Conservation (phyloP, 192 early-diverging fungal genomes). For the Coemansia sp. region DNA sequence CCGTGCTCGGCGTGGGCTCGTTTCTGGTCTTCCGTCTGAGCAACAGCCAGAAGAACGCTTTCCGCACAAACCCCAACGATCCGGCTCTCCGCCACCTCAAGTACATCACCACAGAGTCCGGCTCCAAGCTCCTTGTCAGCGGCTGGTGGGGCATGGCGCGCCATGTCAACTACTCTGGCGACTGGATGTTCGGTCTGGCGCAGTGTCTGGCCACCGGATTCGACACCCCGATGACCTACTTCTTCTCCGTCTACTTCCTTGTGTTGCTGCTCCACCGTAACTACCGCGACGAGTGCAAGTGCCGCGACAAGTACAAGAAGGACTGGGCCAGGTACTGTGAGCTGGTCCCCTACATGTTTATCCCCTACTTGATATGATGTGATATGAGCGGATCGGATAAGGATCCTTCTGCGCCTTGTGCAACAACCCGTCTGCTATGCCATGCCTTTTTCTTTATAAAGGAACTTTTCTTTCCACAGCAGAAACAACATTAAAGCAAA, state of each 20-base stretch:
- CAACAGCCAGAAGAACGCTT: conserved; percentile 90
- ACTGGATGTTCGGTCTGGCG: conserved; percentile 90
- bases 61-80: conserved; percentile 70
- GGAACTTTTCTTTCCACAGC: too few relatives aligned
- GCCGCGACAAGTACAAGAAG: conserved; percentile 87
- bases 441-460: too few relatives aligned
- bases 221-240: conserved; percentile 80
- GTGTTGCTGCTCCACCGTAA: conserved; percentile 89
- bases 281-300: conserved; percentile 86
- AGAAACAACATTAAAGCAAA: too few relatives aligned
- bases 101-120: conserved; percentile 82
- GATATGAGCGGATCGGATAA: too few relatives aligned
- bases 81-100: conserved; percentile 69
- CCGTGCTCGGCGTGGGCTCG: conserved; percentile 59
- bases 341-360: conserved; percentile 79
- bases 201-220: conserved; percentile 91
- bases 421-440: too few relatives aligned
- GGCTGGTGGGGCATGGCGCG: conserved; percentile 97
- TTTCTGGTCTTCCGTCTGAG: conserved; percentile 85
- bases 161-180: conserved; percentile 94
- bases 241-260: conserved; percentile 91
- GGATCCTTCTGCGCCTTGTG: too few relatives aligned
- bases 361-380: conserved; percentile 70
- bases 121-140: conserved; percentile 74
- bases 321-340: conserved; percentile 90